Evolutionary conservation across 1,139 yeast genomes (phyloP), one percentile per base, ranked within the genome.

Genomic region (Saccharomyces hybrid): DNA sequence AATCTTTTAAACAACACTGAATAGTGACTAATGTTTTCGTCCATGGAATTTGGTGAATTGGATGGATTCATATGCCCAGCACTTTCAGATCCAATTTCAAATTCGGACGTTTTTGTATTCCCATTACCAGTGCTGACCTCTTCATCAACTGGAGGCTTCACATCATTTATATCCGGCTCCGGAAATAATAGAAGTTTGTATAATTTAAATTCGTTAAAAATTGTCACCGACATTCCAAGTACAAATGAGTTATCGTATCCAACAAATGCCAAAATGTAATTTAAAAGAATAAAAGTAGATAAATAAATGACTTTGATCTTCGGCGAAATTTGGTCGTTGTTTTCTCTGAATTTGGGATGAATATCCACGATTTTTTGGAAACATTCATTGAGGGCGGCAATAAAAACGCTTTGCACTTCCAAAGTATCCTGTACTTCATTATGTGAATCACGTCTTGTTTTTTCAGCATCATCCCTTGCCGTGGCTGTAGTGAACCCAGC

Each of bases 221-320:
- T 74, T 1, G 84, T 73, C 11, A 78, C 74, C 1, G 86, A 72
- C 57, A 79, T 70, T 1, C 83, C 76, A 46, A 84, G 71, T 0
- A 84, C 84, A 52, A 80, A 69, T 1, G 84, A 76, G 63, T 80
- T 82, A 47, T 76, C 75, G 57, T 78, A 82, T 1, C 88, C 88
- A 49, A 80, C 79, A 54, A 83, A 70, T 3, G 83, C 70, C 16
- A 83, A 74, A 2, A 81, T 70, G 63, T 82, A 85, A 62, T 84
- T 83, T 46, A 82, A 63, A 25, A 83, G 59, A 1, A 80, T 72
- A 56, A 84, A 73, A 0, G 83, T 71, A 1, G 79, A 70, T 46
- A 81, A 74, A 49, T 75, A 70, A 61, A 80, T 55, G 64, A 74
- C 51, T 67, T 69, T 66, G 1, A 67, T 64, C 55, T 71, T 71